Evolutionary conservation across 768 basidiomycete species (phyloP).

Genomic region (Termitomyces sp.): DNA sequence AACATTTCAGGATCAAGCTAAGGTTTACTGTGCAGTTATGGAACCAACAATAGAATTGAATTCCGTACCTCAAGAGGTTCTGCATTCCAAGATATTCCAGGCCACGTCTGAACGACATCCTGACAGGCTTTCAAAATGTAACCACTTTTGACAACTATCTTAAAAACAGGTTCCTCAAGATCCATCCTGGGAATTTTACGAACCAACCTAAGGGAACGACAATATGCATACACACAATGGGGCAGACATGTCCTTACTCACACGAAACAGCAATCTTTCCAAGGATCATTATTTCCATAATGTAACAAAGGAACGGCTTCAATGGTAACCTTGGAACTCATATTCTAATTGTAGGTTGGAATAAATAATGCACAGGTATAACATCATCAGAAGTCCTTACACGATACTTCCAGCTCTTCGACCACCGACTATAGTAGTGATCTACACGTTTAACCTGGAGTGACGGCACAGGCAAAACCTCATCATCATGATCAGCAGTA

Average conservation of each 20-base stretch:
- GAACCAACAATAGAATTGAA: neutral
- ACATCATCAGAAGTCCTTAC: conserved; percentile 18
- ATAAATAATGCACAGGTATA: neutral
- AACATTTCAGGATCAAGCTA: conserved; percentile 55
- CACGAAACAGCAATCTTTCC: conserved; percentile 56
- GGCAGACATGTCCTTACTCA: conserved; percentile 15
- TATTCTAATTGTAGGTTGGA: conserved; percentile 30
- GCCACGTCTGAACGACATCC: conserved; percentile 51
- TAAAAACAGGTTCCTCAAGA: conserved; percentile 37
- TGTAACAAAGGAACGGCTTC: conserved; percentile 38
- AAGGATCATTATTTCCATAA: conserved; percentile 40
- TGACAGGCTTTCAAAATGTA: conserved; percentile 53
- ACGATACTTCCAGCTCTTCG: conserved; percentile 51
- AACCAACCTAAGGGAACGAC: conserved; percentile 33
- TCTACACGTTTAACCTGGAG: conserved; percentile 58
- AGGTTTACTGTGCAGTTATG: neutral
- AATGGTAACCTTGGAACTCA: conserved; percentile 44
- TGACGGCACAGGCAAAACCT: conserved; percentile 34
- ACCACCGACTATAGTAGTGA: conserved; percentile 53
- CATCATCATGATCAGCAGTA: conserved; percentile 26
- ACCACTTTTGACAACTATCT: conserved; percentile 51
- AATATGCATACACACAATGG: too few species aligned
- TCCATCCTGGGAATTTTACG: conserved; percentile 40
- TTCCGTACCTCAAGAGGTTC: conserved; percentile 45
- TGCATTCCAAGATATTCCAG: conserved; percentile 56